These are phyloP conservation scores for Chaetomium fimeti DNA, from an alignment of 495 filamentous ascomycete genomes.

Conservation along the genomic window DNA sequence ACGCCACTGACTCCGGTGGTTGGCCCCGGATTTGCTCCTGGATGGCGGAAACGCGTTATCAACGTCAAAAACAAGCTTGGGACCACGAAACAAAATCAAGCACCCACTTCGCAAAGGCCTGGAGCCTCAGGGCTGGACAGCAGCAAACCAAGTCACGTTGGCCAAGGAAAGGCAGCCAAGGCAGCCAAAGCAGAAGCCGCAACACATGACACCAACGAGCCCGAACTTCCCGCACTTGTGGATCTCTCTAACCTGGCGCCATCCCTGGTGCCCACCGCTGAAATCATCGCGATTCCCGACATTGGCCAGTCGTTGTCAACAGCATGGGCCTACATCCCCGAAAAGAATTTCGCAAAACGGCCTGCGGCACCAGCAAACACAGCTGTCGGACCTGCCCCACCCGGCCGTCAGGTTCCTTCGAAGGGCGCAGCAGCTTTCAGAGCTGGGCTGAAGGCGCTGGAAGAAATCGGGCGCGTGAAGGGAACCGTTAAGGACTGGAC, in stretches of 20 bases:
- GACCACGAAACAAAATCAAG: not conserved
- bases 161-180: not conserved
- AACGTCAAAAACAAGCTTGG: not conserved
- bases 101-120: not conserved
- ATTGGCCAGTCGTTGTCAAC: conserved; percentile 1
- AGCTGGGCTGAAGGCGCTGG: not conserved
- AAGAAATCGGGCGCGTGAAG: not conserved
- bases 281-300: not conserved
- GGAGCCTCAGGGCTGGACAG: not conserved
- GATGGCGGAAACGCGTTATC: not conserved
- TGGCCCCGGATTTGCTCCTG: not conserved
- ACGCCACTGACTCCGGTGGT: not conserved
- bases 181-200: not conserved
- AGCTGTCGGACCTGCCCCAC: not conserved
- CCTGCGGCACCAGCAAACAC: not conserved
- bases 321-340: conserved; percentile 2
- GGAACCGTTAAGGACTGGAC: not conserved
- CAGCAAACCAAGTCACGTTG: not conserved
- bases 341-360: conserved; percentile 1
- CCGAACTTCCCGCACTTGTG: not conserved
- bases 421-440: too few relatives aligned
- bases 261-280: not conserved
- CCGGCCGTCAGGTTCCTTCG: not conserved
- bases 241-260: not conserved
- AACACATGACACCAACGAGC: not conserved